phyloP scores from a whole-genome alignment of 805 yeast species.

The Saturnispora kantuleensis region DNA sequence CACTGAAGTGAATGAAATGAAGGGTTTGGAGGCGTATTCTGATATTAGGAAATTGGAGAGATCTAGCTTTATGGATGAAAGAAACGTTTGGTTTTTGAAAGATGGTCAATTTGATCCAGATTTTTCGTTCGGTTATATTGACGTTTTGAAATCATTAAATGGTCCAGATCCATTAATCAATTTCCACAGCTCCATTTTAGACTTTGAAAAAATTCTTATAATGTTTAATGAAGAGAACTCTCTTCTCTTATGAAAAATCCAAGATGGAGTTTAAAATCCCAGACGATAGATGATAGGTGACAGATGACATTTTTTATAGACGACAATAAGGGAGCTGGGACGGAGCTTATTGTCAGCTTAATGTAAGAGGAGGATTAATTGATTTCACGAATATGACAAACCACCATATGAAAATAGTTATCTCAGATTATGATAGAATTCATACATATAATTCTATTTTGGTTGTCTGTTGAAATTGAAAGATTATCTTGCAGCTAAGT shows the following conservation, averaged over 20 bases:
- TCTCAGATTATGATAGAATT: too few species aligned
- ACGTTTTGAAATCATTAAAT: background rate
- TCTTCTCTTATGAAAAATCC: background rate
- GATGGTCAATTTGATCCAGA: background rate
- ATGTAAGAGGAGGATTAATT: too few species aligned
- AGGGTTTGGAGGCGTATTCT: background rate
- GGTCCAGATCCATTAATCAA: background rate
- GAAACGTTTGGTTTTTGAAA: background rate
- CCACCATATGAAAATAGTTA: too few species aligned
- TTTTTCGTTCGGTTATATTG: conserved; percentile 5
- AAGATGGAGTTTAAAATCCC: background rate
- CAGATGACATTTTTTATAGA: too few species aligned
- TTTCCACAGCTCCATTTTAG: conserved; percentile 1
- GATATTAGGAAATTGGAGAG: conserved; percentile 2
- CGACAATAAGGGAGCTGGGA: too few species aligned
- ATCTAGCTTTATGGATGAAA: background rate
- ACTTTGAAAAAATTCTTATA: conserved; percentile 1
- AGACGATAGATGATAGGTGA: too few species aligned
- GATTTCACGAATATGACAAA: too few species aligned
- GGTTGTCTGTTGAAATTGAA: too few species aligned
- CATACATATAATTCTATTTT: too few species aligned
- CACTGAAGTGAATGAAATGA: background rate
- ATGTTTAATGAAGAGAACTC: conserved; percentile 7
- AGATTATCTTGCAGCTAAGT: too few species aligned
- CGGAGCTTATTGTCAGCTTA: too few species aligned